Evolutionary conservation across 306 rosid species (phyloP).

Genomic region (Begonia fuchsioides): DNA sequence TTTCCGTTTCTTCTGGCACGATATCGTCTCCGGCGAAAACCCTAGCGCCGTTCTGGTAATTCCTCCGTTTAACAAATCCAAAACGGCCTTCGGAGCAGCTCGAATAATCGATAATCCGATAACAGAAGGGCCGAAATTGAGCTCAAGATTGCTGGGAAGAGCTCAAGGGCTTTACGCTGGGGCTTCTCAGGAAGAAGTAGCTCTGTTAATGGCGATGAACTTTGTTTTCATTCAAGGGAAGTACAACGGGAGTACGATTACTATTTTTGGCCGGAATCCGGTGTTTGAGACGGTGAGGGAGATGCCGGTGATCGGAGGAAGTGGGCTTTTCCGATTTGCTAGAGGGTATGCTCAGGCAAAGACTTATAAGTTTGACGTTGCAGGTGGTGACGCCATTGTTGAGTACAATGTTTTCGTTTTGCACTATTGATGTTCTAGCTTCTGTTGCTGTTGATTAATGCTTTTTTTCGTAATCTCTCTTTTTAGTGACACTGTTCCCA

Average conservation of each 20-base stretch:
- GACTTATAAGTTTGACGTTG: constrained; percentile 36
- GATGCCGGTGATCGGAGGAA: too few relatives aligned
- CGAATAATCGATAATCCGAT: constrained; percentile 21
- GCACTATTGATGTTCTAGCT: constrained; percentile 14
- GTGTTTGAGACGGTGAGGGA: constrained; percentile 31
- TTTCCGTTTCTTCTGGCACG: constrained; percentile 52
- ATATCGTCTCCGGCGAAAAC: constrained; percentile 18
- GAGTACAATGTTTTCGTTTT: constrained; percentile 41
- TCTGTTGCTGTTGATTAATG: too few relatives aligned
- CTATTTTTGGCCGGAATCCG: constrained; percentile 48
- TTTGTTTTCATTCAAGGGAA: constrained; percentile 46
- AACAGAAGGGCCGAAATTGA: constrained; percentile 12
- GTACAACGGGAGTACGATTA: constrained; percentile 58
- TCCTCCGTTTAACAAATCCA: neutral
- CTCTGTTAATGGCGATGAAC: constrained; percentile 53
- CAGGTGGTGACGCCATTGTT: too few relatives aligned
- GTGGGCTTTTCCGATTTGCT: constrained; percentile 53
- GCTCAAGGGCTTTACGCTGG: constrained; percentile 25
- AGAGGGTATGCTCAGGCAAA: constrained; percentile 40
- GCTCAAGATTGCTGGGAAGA: constrained; percentile 18
- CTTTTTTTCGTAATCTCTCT: neutral
- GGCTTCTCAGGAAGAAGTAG: constrained; percentile 12
- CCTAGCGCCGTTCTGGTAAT: constrained; percentile 13
- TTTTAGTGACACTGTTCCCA: too few relatives aligned
- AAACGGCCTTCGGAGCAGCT: constrained; percentile 12